These are phyloP conservation scores for Gossypium longicalyx DNA, from an alignment of 345 rosid genomes.

Conservation along the genomic window DNA sequence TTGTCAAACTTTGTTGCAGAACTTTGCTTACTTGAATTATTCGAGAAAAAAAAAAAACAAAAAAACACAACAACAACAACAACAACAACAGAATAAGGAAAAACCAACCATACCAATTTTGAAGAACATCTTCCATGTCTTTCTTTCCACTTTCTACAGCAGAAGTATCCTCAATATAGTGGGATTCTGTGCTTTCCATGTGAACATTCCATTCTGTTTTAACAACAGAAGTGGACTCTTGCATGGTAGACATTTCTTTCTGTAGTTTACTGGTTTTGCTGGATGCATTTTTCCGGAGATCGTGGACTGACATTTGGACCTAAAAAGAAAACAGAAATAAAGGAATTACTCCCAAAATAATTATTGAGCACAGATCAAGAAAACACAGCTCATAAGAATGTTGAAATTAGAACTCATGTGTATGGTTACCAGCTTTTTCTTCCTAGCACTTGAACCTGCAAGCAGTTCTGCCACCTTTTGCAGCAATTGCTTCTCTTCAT, in stretches of 20 bases:
- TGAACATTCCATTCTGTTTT: constrained; percentile 75
- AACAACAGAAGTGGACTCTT: constrained; percentile 67
- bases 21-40: not conserved
- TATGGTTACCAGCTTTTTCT: constrained; percentile 70
- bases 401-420: not conserved
- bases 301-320: constrained; percentile 90
- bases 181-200: constrained; percentile 77
- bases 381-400: not conserved
- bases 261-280: constrained; percentile 68
- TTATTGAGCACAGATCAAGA: not conserved
- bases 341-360: constrained; percentile 13
- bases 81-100: not conserved
- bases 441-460: constrained; percentile 74
- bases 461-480: constrained; percentile 90
- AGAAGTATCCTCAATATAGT: constrained; percentile 59
- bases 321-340: constrained; percentile 14
- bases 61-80: too few species aligned
- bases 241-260: constrained; percentile 91
- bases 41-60: too few species aligned
- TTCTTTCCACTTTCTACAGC: constrained; percentile 76
- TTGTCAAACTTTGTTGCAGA: not conserved
- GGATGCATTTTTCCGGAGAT: constrained; percentile 72
- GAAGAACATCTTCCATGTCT: constrained; percentile 71
- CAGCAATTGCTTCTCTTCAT: constrained; percentile 78
- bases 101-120: constrained; percentile 56